Conservation (phyloP, 2,329 filamentous ascomycete genomes). For the Paecilomyces formosus region DNA sequence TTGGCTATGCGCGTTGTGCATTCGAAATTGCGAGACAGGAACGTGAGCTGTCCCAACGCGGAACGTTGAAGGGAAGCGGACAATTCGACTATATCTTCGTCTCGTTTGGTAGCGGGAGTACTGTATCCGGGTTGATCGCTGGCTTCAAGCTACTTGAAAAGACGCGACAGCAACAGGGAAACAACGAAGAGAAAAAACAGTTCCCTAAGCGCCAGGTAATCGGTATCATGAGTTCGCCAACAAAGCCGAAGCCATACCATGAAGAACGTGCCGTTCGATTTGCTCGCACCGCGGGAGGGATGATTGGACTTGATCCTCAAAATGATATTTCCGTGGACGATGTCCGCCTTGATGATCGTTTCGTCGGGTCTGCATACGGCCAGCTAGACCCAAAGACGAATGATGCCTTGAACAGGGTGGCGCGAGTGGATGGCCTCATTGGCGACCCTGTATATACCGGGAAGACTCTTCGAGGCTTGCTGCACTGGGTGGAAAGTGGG, state of each 20-base stretch:
- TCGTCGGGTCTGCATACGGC: slow-evolving; percentile 24
- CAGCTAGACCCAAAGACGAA: slow-evolving; percentile 20
- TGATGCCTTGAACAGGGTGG: slow-evolving; percentile 15
- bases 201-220: slow-evolving; percentile 16
- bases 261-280: slow-evolving; percentile 21
- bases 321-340: slow-evolving; percentile 19
- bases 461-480: slow-evolving; percentile 23
- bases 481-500: slow-evolving; percentile 16
- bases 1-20: slow-evolving; percentile 26
- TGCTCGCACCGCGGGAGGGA: slow-evolving; percentile 15
- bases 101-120: slow-evolving; percentile 30
- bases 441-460: slow-evolving; percentile 30
- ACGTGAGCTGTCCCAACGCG: slow-evolving; percentile 6
- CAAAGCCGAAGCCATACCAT: slow-evolving; percentile 20
- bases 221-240: slow-evolving; percentile 26
- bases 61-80: slow-evolving; percentile 8
- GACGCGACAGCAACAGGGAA: not conserved
- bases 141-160: slow-evolving; percentile 26
- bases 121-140: slow-evolving; percentile 25
- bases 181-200: not conserved
- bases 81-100: slow-evolving; percentile 28
- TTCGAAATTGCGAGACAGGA: slow-evolving; percentile 26
- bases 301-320: slow-evolving; percentile 22
- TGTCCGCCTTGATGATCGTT: slow-evolving; percentile 24
- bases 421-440: slow-evolving; percentile 19